phyloP scores from a whole-genome alignment of 352 stramenopile species.

The Pythium sukuiense region DNA sequence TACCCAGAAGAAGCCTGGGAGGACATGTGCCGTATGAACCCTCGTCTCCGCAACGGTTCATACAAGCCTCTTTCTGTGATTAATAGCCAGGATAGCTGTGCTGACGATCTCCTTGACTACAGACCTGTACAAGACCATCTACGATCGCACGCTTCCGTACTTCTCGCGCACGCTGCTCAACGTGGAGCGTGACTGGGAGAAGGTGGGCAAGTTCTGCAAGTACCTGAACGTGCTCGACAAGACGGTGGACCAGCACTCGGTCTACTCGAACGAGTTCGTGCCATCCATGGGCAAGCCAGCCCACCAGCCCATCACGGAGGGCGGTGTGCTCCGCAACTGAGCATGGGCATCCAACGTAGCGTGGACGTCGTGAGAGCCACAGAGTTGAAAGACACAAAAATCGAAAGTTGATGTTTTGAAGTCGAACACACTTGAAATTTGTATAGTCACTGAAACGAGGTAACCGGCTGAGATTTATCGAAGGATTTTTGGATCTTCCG shows the following conservation, averaged over 20 bases:
- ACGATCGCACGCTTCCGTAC: conserved; percentile 50
- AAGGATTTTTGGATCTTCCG: background rate
- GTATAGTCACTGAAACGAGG: background rate
- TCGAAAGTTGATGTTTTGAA: background rate
- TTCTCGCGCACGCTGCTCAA: conserved; percentile 54
- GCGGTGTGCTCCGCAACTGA: conserved; percentile 40
- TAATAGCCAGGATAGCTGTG: background rate
- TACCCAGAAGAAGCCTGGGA: conserved; percentile 51
- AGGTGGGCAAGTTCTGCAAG: conserved; percentile 57
- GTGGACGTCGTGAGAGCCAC: background rate
- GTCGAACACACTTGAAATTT: background rate
- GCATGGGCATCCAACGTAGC: too few species aligned
- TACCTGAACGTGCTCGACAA: conserved; percentile 50
- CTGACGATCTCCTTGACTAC: background rate
- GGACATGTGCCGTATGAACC: conserved; percentile 55
- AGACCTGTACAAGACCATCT: conserved; percentile 54
- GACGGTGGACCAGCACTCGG: conserved; percentile 47
- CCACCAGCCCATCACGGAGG: conserved; percentile 39
- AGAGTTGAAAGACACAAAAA: background rate
- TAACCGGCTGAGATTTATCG: conserved; percentile 1
- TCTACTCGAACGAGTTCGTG: conserved; percentile 57
- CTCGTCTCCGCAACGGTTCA: conserved; percentile 42
- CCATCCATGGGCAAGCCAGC: conserved; percentile 48
- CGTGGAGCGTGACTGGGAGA: conserved; percentile 52
- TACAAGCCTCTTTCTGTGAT: background rate